These are phyloP conservation scores for Kwoniella sp. DNA, from an alignment of 768 basidiomycete genomes.

Conservation along the genomic window DNA sequence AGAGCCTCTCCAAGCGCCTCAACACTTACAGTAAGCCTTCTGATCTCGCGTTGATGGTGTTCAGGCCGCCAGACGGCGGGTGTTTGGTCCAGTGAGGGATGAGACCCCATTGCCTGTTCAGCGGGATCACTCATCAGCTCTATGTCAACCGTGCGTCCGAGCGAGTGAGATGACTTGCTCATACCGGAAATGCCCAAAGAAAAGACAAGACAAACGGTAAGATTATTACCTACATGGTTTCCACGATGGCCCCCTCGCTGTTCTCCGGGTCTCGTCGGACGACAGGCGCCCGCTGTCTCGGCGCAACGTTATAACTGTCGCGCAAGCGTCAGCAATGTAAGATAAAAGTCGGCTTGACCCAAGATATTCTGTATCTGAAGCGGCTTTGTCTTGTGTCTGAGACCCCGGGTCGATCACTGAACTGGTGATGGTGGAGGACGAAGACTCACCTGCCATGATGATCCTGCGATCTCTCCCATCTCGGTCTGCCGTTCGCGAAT, in stretches of 20 bases:
- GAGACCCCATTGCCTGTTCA: conserved; percentile 70
- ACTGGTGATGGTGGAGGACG: neutral
- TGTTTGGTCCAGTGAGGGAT: conserved; percentile 80
- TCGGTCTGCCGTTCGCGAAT: conserved; percentile 30
- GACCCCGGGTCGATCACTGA: no score
- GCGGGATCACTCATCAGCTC: neutral
- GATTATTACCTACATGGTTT: conserved; percentile 65
- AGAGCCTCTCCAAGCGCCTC: neutral
- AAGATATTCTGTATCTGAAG: no score
- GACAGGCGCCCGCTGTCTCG: conserved; percentile 75
- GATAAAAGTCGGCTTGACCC: no score
- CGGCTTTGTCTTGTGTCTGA: no score
- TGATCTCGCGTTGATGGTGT: conserved; percentile 85
- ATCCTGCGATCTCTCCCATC: conserved; percentile 42
- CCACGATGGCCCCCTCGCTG: conserved; percentile 62
- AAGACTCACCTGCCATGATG: conserved; percentile 42
- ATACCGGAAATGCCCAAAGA: neutral
- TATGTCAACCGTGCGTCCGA: no score
- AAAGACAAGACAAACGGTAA: neutral
- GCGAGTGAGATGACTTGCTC: no score
- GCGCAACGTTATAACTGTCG: conserved; percentile 76
- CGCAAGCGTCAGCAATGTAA: neutral
- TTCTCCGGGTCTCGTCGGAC: conserved; percentile 61
- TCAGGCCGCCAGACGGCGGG: conserved; percentile 64
- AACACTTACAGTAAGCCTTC: conserved; percentile 66